These are phyloP conservation scores for Ambrosiella cleistominuta DNA, from an alignment of 2,329 filamentous ascomycete genomes.

Conservation along the genomic window DNA sequence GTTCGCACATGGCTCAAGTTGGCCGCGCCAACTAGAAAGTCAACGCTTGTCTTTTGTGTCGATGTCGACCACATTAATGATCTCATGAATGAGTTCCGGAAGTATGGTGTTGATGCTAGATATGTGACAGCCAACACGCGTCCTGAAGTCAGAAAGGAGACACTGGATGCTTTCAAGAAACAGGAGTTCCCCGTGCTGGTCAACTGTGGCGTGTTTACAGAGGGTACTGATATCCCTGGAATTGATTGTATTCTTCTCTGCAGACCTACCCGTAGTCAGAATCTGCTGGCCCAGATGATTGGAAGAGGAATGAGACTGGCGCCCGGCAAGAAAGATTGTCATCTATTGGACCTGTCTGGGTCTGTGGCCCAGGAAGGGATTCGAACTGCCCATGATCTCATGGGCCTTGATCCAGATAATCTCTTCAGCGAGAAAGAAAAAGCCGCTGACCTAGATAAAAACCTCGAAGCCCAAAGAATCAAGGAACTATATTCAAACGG, in stretches of 20 bases:
- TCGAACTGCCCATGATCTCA: constrained; percentile 77
- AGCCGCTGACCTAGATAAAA: background rate
- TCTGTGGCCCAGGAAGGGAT: constrained; percentile 61
- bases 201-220: constrained; percentile 92
- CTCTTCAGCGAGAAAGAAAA: constrained; percentile 51
- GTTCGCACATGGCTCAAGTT: constrained; percentile 74
- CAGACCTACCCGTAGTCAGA: constrained; percentile 78
- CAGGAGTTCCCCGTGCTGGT: constrained; percentile 64
- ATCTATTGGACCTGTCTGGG: constrained; percentile 91
- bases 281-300: constrained; percentile 93
- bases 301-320: constrained; percentile 78
- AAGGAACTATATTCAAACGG: constrained; percentile 15
- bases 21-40: constrained; percentile 48
- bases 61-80: constrained; percentile 66
- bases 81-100: constrained; percentile 59
- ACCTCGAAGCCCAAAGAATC: constrained; percentile 27
- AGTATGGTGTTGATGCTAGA: constrained; percentile 62
- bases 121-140: constrained; percentile 75
- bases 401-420: constrained; percentile 73
- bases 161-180: constrained; percentile 57
- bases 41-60: constrained; percentile 87
- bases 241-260: constrained; percentile 85
- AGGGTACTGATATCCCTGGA: constrained; percentile 94
- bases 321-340: constrained; percentile 69
- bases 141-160: constrained; percentile 46